Percentiles rank a stretch among this genome's conserved stretches.
phyloP scores from a whole-genome alignment of 176 grass and related monocot genomes.

The Juncus effusus region DNA sequence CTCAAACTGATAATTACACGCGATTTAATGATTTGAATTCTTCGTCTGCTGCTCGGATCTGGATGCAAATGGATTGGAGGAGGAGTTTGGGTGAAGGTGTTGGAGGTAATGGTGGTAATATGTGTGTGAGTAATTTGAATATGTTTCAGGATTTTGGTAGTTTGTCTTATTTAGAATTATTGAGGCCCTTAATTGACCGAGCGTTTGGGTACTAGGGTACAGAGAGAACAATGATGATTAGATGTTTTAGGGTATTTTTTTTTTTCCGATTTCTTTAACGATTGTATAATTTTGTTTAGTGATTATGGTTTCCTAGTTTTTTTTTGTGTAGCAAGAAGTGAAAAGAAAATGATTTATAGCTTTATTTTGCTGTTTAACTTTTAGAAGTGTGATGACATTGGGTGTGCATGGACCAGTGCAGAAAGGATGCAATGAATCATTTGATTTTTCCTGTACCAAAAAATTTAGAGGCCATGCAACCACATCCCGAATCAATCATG shows the following conservation, averaged over 20 bases:
- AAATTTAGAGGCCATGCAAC: too few relatives aligned
- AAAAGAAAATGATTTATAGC: constrained; percentile 6
- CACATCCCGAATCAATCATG: too few relatives aligned
- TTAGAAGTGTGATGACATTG: neutral
- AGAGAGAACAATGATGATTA: constrained; percentile 10
- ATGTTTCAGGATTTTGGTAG: constrained; percentile 12
- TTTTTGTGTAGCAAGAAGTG: neutral
- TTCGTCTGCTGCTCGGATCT: constrained; percentile 5
- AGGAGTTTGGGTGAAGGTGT: neutral
- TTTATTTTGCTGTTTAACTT: constrained; percentile 12
- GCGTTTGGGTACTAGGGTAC: constrained; percentile 7
- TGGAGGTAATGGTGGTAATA: neutral
- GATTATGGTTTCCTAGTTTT: neutral
- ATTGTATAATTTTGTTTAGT: constrained; percentile 9
- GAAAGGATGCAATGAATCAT: neutral
- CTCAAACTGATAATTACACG: constrained; percentile 1
- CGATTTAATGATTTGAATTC: neutral
- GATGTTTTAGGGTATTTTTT: constrained; percentile 5
- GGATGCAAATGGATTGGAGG: too few relatives aligned
- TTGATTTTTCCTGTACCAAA: neutral
- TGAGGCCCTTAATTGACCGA: constrained; percentile 18
- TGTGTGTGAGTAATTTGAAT: constrained; percentile 9
- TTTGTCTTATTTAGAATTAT: constrained; percentile 25
- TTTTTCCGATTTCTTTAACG: neutral
- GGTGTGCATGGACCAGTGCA: too few relatives aligned